Base-by-base conservation (phyloP, 1,139 yeast species). In the Kluyveromyces marxianus region DNA sequence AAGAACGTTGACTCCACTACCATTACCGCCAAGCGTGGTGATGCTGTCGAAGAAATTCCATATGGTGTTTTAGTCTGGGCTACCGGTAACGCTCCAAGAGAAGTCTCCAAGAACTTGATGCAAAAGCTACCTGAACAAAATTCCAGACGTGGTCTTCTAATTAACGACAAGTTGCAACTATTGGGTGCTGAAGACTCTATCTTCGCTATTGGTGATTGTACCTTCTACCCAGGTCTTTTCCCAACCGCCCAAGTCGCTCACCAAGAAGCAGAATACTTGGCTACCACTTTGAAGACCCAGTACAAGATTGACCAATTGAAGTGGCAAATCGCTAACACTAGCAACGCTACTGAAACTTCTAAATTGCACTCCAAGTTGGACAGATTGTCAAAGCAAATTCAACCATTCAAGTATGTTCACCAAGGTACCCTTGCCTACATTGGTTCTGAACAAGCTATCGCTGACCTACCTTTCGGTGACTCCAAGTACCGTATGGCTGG, bases 161-260 rank as follows among this genome's bases (percentile, higher is more conserved):
- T 89, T 48, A 84, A 88, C 68, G 96, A 87, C 53, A 81, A 77
- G 66, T 73, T 89, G 57, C 83, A 83, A 63, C 85, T 89, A 42
- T 79, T 86, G 59, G 97, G 97, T 62, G 77, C 92, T 41, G 77
- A 77, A 57, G 87, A 87, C 55, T 61, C 66, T 21, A 81, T 90
- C 57, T 90, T 75, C 69, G 97, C 95, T 41, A 70, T 90, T 52
- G 97, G 97, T 63, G 97, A 90, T 71, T 89, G 97, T 74, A 85
- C 96, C 41, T 79, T 82, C 68, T 77, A 79, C 50, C 85, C 94
- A 56, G 89, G 89, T 66, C 81, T 77, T 55, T 95, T 96, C 44
- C 97, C 97, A 55, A 90, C 97, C 48, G 97, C 96, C 42, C 97
- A 90, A 74, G 97, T 89, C 50, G 97, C 97, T 40, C 83, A 88